These are phyloP conservation scores for Penicillium waksmanii DNA, from an alignment of 495 filamentous ascomycete genomes.

Conservation along the genomic window DNA sequence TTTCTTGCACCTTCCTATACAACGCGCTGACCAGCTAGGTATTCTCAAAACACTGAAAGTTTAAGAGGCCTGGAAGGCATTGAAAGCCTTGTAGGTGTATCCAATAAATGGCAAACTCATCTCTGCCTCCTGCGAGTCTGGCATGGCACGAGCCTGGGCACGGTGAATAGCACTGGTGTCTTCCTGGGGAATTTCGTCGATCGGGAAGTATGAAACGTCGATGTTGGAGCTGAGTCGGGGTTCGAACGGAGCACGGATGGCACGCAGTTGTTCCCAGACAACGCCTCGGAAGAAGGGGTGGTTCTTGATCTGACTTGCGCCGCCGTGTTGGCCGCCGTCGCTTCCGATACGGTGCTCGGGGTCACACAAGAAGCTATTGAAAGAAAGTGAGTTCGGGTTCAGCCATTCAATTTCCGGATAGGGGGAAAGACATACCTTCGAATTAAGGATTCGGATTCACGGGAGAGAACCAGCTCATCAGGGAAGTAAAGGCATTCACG, in stretches of 20 bases:
- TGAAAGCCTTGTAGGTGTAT: slow-evolving; percentile 98
- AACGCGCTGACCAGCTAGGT: slow-evolving; percentile 7
- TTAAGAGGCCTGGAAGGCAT: slow-evolving; percentile 64
- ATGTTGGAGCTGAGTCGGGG: slow-evolving; percentile 88
- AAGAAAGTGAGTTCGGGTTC: neutral
- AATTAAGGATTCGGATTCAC: slow-evolving; percentile 85
- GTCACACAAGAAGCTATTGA: slow-evolving; percentile 85
- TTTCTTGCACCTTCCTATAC: slow-evolving; percentile 17
- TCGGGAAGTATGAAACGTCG: slow-evolving; percentile 98
- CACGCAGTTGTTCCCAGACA: slow-evolving; percentile 86
- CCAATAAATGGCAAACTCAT: slow-evolving; percentile 97
- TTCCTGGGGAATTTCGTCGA: slow-evolving; percentile 93
- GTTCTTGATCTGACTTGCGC: slow-evolving; percentile 84
- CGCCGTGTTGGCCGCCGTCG: slow-evolving; percentile 69
- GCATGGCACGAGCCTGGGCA: slow-evolving; percentile 65
- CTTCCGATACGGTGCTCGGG: slow-evolving; percentile 78
- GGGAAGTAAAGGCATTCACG: slow-evolving; percentile 94
- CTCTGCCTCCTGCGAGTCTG: slow-evolving; percentile 71
- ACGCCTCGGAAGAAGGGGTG: slow-evolving; percentile 97
- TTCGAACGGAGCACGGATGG: slow-evolving; percentile 94
- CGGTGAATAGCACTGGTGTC: slow-evolving; percentile 74
- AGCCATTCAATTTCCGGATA: neutral
- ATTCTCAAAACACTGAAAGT: slow-evolving; percentile 13
- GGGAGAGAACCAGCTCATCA: slow-evolving; percentile 85
- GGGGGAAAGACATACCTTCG: slow-evolving; percentile 60